Evolutionary conservation across 257 asterid species (phyloP).

Genomic region (Thymus quinquecostatus): DNA sequence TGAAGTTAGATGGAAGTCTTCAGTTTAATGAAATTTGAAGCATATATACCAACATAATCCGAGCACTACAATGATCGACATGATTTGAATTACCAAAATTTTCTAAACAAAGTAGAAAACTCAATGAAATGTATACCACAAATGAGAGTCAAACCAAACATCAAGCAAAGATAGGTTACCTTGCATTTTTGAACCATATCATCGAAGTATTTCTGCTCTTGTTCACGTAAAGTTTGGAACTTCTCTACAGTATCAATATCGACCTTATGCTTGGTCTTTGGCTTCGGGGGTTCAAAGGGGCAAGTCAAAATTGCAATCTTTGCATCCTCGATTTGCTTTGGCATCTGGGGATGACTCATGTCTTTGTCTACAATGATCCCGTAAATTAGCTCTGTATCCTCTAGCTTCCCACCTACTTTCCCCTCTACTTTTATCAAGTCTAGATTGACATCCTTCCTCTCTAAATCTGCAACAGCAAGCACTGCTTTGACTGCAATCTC

Average conservation of each 20-base stretch:
- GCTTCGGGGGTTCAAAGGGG: constrained; percentile 98
- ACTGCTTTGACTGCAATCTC: constrained; percentile 99
- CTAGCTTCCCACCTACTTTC: constrained; percentile 94
- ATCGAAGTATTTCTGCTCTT: constrained; percentile 91
- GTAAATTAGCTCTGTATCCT: constrained; percentile 87
- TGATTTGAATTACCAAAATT: not conserved
- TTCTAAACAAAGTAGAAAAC: not conserved
- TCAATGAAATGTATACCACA: not conserved
- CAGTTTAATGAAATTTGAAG: constrained; percentile 9
- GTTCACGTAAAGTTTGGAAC: constrained; percentile 76
- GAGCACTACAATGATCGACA: constrained; percentile 1
- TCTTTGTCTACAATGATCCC: constrained; percentile 95
- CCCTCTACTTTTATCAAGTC: constrained; percentile 98
- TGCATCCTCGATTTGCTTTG: constrained; percentile 89
- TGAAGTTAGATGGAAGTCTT: constrained; percentile 24
- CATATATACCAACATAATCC: constrained; percentile 13
- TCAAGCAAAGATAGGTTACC: constrained; percentile 50
- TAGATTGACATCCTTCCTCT: constrained; percentile 91
- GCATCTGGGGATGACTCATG: constrained; percentile 99
- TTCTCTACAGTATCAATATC: constrained; percentile 93
- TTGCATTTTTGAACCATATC: constrained; percentile 98
- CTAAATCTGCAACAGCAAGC: constrained; percentile 95
- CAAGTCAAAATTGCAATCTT: constrained; percentile 91
- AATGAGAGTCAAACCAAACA: constrained; percentile 9
- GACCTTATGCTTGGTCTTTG: constrained; percentile 98